A percentile compares a stretch with the other conserved stretches of the same genome.
Evolutionary conservation across 495 filamentous ascomycete species (phyloP).

Genomic region (Aspergillus heteromorphus): DNA sequence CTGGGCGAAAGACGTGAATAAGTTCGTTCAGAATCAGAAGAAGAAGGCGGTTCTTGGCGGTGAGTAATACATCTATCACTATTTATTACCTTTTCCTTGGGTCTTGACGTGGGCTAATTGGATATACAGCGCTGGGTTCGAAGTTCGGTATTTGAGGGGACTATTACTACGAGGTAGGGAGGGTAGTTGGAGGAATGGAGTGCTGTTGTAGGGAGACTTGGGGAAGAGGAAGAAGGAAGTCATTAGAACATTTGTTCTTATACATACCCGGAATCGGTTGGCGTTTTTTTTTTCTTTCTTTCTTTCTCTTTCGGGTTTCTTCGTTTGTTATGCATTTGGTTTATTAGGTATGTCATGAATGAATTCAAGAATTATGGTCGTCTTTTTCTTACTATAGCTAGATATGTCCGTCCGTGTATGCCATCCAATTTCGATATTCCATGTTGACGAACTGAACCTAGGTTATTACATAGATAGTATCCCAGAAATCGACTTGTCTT

Average conservation of each 20-base stretch:
- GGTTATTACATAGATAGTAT: no score
- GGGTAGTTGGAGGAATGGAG: no score
- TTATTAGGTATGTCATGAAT: no score
- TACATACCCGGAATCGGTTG: background rate
- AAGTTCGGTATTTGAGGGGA: background rate
- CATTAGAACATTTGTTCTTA: background rate
- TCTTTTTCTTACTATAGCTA: no score
- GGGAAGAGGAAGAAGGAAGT: background rate
- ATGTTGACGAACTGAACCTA: no score
- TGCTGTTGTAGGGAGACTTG: no score
- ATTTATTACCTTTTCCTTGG: slow-evolving; percentile 15
- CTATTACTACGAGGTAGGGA: no score
- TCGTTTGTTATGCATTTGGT: no score
- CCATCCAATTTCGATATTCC: no score
- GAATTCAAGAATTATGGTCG: background rate
- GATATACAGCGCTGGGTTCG: background rate
- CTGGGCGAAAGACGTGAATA: slow-evolving; percentile 82
- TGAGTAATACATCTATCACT: slow-evolving; percentile 21
- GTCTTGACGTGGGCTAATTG: background rate
- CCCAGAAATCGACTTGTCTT: no score
- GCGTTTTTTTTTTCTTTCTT: background rate
- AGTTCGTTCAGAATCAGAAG: slow-evolving; percentile 82
- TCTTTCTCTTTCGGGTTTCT: background rate
- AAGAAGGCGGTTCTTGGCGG: slow-evolving; percentile 67
- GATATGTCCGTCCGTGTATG: no score